phyloP scores from a whole-genome alignment of 139 green algal genomes.

The Micractinium sp. region DNA sequence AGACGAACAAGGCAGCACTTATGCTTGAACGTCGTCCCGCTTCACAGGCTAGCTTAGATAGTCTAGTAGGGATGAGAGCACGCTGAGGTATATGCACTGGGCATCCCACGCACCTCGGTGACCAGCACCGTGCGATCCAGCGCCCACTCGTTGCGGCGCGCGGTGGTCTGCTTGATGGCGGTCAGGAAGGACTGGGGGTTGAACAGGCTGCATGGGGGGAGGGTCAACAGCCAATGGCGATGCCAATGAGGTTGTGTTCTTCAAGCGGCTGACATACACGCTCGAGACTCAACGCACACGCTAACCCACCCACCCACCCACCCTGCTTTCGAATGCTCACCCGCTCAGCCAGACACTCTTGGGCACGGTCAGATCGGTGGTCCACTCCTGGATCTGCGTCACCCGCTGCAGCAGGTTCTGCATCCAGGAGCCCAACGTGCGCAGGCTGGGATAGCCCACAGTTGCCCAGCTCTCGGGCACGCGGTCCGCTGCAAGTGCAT shows the following conservation, averaged over 20 bases:
- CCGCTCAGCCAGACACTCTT: slow-evolving; percentile 85
- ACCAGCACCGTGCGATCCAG: slow-evolving; percentile 73
- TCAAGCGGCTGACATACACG: neutral
- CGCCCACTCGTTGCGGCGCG: slow-evolving; percentile 89
- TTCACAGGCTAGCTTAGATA: too few relatives aligned
- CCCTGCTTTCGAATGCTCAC: neutral
- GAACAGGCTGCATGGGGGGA: slow-evolving; percentile 71
- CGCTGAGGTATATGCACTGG: too few relatives aligned
- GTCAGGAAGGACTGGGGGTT: slow-evolving; percentile 96
- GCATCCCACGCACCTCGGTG: slow-evolving; percentile 42
- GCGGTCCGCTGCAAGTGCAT: neutral
- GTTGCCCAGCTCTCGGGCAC: slow-evolving; percentile 75
- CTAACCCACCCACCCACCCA: neutral
- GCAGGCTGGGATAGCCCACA: slow-evolving; percentile 83
- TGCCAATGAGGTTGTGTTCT: neutral
- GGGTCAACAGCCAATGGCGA: neutral
- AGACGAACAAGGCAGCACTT: too few relatives aligned
- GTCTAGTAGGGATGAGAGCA: too few relatives aligned
- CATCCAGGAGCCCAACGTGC: slow-evolving; percentile 75
- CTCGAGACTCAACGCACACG: neutral
- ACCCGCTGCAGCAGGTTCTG: slow-evolving; percentile 77
- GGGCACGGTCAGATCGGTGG: slow-evolving; percentile 75
- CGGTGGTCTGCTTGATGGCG: slow-evolving; percentile 93
- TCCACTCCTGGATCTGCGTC: slow-evolving; percentile 90
- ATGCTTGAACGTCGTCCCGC: too few relatives aligned